A percentile compares a stretch with the other conserved stretches of the same genome.
Evolutionary conservation across 345 rosid genomes (phyloP).

Genomic region (Mallotus nudiflorus): DNA sequence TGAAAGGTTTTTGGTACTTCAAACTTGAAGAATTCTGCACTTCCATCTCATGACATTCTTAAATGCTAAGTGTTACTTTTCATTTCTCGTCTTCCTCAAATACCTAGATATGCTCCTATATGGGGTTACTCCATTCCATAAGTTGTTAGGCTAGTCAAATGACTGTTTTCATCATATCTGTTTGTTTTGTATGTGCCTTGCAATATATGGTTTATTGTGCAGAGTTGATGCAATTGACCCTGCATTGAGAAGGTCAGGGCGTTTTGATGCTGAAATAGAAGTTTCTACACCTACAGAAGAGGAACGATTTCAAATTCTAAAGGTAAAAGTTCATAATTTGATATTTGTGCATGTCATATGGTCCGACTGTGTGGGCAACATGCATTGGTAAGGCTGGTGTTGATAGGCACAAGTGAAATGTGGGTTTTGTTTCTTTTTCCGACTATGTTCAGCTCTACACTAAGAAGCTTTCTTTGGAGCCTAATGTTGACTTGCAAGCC

Average conservation of each 20-base stretch:
- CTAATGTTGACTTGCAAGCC: slow-evolving; percentile 53
- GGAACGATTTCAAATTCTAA: slow-evolving; percentile 75
- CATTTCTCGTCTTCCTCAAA: neutral
- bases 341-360: slow-evolving; percentile 3
- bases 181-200: neutral
- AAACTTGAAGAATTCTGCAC: neutral
- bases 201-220: slow-evolving; percentile 9
- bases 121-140: neutral
- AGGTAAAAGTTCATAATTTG: slow-evolving; percentile 42
- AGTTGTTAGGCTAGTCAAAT: neutral
- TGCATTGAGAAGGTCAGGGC: slow-evolving; percentile 75
- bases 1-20: neutral
- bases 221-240: slow-evolving; percentile 85
- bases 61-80: neutral
- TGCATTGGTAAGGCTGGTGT: no score
- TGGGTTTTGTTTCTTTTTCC: slow-evolving; percentile 12
- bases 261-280: slow-evolving; percentile 85
- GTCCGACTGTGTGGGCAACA: neutral
- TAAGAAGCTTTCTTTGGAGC: slow-evolving; percentile 59
- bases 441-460: slow-evolving; percentile 65
- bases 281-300: slow-evolving; percentile 78
- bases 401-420: neutral
- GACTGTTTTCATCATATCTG: neutral
- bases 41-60: neutral
- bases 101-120: neutral